phyloP scores from a whole-genome alignment of 2,329 filamentous ascomycete species.

The Drechmeria coniospora region DNA sequence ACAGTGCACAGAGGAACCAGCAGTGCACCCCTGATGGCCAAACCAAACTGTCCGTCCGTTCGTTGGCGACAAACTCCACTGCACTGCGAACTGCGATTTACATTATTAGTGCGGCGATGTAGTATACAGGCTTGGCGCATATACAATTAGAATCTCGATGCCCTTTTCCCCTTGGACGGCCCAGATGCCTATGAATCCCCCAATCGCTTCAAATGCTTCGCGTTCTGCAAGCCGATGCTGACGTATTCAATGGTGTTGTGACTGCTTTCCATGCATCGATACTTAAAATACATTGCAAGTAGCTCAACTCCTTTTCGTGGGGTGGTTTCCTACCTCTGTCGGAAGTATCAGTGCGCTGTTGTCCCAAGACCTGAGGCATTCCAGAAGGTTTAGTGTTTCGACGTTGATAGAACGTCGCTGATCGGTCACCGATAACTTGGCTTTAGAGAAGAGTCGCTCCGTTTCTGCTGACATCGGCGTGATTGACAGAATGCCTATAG shows the following conservation, averaged over 20 bases:
- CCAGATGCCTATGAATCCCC: too few species aligned
- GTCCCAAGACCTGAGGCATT: conserved; percentile 3
- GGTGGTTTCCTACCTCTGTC: background rate
- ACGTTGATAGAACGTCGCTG: conserved; percentile 1
- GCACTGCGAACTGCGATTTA: background rate
- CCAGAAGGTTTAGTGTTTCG: conserved; percentile 2
- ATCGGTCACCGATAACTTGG: conserved; percentile 1
- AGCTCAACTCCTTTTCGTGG: too few species aligned
- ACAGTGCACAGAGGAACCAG: too few species aligned
- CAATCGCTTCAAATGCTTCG: too few species aligned
- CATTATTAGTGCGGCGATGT: background rate
- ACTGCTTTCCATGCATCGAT: background rate
- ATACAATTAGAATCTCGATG: too few species aligned
- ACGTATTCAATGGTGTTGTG: too few species aligned
- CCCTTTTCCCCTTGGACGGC: too few species aligned
- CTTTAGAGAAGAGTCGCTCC: conserved; percentile 3
- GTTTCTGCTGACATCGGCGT: conserved; percentile 2
- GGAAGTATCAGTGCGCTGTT: conserved; percentile 2
- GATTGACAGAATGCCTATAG: conserved; percentile 3
- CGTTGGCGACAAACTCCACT: too few species aligned
- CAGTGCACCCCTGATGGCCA: too few species aligned
- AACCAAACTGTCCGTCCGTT: too few species aligned
- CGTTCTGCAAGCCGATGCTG: too few species aligned
- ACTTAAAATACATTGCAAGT: background rate
- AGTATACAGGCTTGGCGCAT: too few species aligned